Conservation (phyloP, 371 early-diverging fungal genomes). For the Mucor indicus region DNA sequence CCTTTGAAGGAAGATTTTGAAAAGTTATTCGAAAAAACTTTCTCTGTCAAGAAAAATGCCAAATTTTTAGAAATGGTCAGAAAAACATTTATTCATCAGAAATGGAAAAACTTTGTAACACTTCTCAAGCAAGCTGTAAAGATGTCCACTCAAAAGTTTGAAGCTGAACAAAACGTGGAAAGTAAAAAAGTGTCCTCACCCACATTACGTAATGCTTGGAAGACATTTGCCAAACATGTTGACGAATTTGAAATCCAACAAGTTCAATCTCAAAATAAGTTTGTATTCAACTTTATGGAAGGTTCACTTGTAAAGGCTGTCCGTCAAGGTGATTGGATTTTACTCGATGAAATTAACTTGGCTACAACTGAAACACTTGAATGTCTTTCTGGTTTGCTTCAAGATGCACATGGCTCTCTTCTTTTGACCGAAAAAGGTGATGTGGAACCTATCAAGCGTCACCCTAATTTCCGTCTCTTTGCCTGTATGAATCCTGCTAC, state of each 20-base stretch:
- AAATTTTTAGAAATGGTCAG: conserved; percentile 81
- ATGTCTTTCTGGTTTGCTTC: conserved; percentile 86
- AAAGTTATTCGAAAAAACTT: conserved; percentile 79
- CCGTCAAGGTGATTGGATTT: conserved; percentile 92
- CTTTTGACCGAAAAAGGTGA: conserved; percentile 92
- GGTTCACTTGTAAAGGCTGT: conserved; percentile 93
- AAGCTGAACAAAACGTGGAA: conserved; percentile 34
- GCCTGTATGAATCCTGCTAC: conserved; percentile 99
- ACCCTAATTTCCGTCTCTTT: conserved; percentile 96
- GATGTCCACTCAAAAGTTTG: conserved; percentile 72
- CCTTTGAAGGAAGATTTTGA: conserved; percentile 87
- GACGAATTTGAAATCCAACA: conserved; percentile 69
- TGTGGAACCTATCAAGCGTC: conserved; percentile 80
- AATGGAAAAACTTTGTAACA: conserved; percentile 79
- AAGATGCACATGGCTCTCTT: conserved; percentile 77
- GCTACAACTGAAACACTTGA: conserved; percentile 95
- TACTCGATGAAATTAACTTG: conserved; percentile 99
- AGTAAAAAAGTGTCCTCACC: conserved; percentile 41
- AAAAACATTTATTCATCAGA: conserved; percentile 64
- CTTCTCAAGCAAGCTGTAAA: conserved; percentile 70
- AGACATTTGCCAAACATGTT: conserved; percentile 56
- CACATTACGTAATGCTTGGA: conserved; percentile 56
- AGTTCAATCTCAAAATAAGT: conserved; percentile 71
- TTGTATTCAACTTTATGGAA: conserved; percentile 94
- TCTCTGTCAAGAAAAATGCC: conserved; percentile 83